Base-by-base conservation (phyloP, 805 yeast genomes). In the Schizosaccharomyces lindneri region DNA sequence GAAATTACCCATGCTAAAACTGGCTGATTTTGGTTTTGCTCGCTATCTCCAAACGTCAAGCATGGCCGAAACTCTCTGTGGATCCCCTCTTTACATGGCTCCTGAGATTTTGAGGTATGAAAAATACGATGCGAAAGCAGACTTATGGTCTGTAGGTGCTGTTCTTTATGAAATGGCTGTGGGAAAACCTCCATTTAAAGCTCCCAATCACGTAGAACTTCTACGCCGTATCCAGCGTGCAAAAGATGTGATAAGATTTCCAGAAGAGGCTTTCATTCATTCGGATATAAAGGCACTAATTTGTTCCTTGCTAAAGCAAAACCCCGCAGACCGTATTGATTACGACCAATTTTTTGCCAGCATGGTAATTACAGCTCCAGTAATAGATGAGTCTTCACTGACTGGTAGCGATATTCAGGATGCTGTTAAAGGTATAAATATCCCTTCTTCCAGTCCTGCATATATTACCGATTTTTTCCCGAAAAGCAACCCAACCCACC, bases 21-120 rank as follows among this genome's bases (percentile, higher is more conserved):
- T 93, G 64, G 98, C 98, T 13, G 98, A 93, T 73, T 93, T 93
- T 72, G 98, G 98, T 0, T 93, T 93, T 74, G 98, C 98, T 4
- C 78, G 97, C 64, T 86, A 89, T 69, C 76, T 93, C 67, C 98
- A 98, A 5, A 82, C 85, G 60, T 85, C 97, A 1, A 83, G 95
- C 1, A 77, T 93, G 80, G 97, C 97, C 1, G 98, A 93, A 70
- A 93, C 98, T 1, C 75, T 93, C 66, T 93, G 98, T 76, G 98
- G 98, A 0, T 87, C 95, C 11, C 98, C 98, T 2, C 77, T 93
- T 55, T 93, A 93, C 72, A 93, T 93, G 98, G 98, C 98, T 0
- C 98, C 98, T 0, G 98, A 93, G 73, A 93, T 93, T 59, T 75
- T 93, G 66, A 78, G 95, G 65, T 89, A 87, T 69, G 97, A 93